Evolutionary conservation across 1,284 basidiomycete species (phyloP), one percentile per base, ranked within the genome.

Genomic region (Marasmius oreades): DNA sequence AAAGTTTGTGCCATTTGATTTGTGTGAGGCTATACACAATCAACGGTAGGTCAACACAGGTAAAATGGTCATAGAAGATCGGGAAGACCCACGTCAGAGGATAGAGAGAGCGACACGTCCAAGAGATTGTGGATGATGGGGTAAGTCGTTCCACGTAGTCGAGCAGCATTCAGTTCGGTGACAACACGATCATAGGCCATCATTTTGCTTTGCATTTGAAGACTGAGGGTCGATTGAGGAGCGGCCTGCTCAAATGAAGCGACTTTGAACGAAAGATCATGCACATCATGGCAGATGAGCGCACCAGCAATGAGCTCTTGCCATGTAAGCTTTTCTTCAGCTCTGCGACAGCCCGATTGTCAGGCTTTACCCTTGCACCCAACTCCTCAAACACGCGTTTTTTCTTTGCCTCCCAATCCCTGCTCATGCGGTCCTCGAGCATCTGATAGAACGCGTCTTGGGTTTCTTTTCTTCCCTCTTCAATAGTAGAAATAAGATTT

Each of bases 151-250:
- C 84, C 87, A 16, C 86, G 81, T 14, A 88, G 75, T 46, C 92
- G 77, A 6, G 90, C 81, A 48, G 82, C 74, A 69, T 93, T 95
- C 48, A 94, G 72, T 33, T 90, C 84, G 16, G 80, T 73, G 43
- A 96, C 77, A 31, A 92, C 86, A 55, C 84, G 84, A 71, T 93
- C 91, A 69, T 96, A 98, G n/a, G 85, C 86, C 84, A 95, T 92
- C 93, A 96, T 95, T 73, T 93, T 93, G 69, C 82, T 88, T 72
- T 96, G 95, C 82, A 93, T 88, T 64, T 90, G 86, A 22, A 86
- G 73, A 58, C 77, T 81, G 0, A 85, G 81, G 2, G 78, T 73
- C 18, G 64, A 78, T 80, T 39, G 44, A 34, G 18, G 24, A 39
- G 39, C 56, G 46, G 52, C 31, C 50, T 46, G 16, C 28, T 5